phyloP scores from a whole-genome alignment of 2,329 filamentous ascomycete species.

The Verticillium nonalfalfae region DNA sequence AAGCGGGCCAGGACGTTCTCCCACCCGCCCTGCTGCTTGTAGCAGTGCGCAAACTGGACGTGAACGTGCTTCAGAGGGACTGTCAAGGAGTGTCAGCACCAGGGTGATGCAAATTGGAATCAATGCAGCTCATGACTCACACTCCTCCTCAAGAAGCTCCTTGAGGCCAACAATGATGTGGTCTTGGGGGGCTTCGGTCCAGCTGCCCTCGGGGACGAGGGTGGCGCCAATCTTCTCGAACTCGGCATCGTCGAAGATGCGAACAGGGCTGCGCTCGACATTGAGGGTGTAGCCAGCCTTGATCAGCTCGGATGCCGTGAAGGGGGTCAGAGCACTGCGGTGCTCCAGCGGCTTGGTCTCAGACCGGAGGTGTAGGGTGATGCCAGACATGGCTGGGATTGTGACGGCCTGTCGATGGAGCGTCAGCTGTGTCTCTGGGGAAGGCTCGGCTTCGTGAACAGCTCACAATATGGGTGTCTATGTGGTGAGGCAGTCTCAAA shows the following conservation, averaged over 20 bases:
- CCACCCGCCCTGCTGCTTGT: conserved; percentile 71
- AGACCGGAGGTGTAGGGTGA: conserved; percentile 44
- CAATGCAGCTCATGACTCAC: conserved; percentile 25
- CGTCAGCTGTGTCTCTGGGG: neutral
- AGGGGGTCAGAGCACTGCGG: conserved; percentile 37
- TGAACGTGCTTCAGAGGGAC: conserved; percentile 67
- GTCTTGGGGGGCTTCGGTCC: conserved; percentile 60
- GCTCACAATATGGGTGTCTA: neutral
- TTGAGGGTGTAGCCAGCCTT: conserved; percentile 64
- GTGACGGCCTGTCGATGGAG: neutral
- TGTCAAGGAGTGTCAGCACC: conserved; percentile 7
- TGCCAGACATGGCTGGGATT: conserved; percentile 10
- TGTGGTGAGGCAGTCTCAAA: neutral
- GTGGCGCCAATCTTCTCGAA: conserved; percentile 57
- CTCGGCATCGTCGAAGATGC: conserved; percentile 59
- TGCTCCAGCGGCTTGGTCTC: conserved; percentile 55
- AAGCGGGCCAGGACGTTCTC: conserved; percentile 74
- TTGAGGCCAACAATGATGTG: conserved; percentile 72
- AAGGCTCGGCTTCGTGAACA: neutral
- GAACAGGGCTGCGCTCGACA: conserved; percentile 60
- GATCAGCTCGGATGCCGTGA: conserved; percentile 51
- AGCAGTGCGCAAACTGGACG: conserved; percentile 68
- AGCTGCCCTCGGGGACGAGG: conserved; percentile 60
- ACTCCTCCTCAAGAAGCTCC: conserved; percentile 67
- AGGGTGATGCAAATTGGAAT: neutral